phyloP scores from a whole-genome alignment of 164 flowering plant genomes.

The Nymphaea colorata region DNA sequence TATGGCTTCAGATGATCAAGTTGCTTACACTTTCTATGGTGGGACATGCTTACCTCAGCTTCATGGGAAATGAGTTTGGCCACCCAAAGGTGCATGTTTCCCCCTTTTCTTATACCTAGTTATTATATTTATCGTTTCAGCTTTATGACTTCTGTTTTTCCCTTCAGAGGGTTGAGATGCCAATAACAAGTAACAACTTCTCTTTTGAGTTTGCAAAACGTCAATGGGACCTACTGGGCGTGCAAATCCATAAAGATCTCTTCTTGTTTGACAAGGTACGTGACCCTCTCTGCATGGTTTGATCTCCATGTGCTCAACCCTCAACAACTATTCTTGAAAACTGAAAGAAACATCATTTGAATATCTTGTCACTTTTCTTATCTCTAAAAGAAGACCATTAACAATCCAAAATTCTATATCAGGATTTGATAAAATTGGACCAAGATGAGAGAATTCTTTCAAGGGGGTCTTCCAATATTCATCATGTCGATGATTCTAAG shows the following conservation, averaged over 20 bases:
- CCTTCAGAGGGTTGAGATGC: slow-evolving; percentile 80
- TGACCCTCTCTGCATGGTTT: not conserved
- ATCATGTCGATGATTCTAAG: slow-evolving; percentile 59
- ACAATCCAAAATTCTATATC: not conserved
- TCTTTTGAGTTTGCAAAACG: slow-evolving; percentile 78
- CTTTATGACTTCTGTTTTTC: slow-evolving; percentile 9
- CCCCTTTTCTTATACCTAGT: not conserved
- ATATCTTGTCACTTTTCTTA: too few relatives aligned
- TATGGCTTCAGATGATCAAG: slow-evolving; percentile 62
- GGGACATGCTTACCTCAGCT: slow-evolving; percentile 86
- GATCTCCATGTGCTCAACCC: too few relatives aligned
- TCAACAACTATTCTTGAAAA: too few relatives aligned
- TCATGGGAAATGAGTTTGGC: slow-evolving; percentile 99
- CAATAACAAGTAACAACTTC: slow-evolving; percentile 74
- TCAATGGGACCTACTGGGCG: slow-evolving; percentile 57
- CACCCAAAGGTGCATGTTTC: slow-evolving; percentile 62
- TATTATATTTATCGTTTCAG: slow-evolving; percentile 1
- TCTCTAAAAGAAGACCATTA: too few relatives aligned
- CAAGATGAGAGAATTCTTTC: slow-evolving; percentile 46
- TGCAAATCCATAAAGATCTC: slow-evolving; percentile 37
- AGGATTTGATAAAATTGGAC: slow-evolving; percentile 93
- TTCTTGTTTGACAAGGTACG: slow-evolving; percentile 76
- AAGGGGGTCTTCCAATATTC: slow-evolving; percentile 50
- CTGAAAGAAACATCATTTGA: too few relatives aligned
- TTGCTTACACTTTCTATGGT: slow-evolving; percentile 75